Evolutionary conservation across 2,329 filamentous ascomycete genomes (phyloP), one percentile per base, ranked within the genome.

Genomic region (Aspergillus sp.): DNA sequence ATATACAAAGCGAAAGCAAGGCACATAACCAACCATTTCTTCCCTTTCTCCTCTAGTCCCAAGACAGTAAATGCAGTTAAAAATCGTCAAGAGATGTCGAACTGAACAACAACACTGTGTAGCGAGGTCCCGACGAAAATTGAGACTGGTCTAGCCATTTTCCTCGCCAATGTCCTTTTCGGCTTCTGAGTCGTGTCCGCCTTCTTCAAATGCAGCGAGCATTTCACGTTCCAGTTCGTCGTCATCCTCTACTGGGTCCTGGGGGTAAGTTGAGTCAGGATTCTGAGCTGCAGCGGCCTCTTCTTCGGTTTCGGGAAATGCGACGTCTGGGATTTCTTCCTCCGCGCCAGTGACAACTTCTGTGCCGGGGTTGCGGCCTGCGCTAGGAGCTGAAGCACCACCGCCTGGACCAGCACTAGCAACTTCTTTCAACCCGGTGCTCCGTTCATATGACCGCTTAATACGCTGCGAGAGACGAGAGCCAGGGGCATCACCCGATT

Each of bases 121-220:
- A 30, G 26, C 18, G 53, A 22, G 41, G 13, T 20, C 15, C 26
- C n/a, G 17, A 41, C 15, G 17, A 20, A 11, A 34, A 43, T 18
- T 20, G 15, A 30, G 26, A 52, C 15, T 6, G 50, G 12, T 55
- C 43, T 65, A 74, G 45, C 64, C 68, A 62, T 74, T 71, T 57
- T 74, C 66, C 41, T 67, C 67, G 41, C 65, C 63, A 57, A 68
- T 58, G 24, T 74, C 69, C 57, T 74, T 70, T 58, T 77, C 71
- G 54, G 63, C 70, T 52, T 70, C 62, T 20, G 66, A 59, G 36
- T 73, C 76, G 48, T 75, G 71, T 11, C 66, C 69, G 5, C 64
- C 69, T 20, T 74, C 75, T 54, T 85, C 83, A 62, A 87, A 75
- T 62, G 84, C 85, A 1, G 84, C 85, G 66, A 86, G 75, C 68